phyloP scores from a whole-genome alignment of 768 basidiomycete species.

The Termitomyces sp. region DNA sequence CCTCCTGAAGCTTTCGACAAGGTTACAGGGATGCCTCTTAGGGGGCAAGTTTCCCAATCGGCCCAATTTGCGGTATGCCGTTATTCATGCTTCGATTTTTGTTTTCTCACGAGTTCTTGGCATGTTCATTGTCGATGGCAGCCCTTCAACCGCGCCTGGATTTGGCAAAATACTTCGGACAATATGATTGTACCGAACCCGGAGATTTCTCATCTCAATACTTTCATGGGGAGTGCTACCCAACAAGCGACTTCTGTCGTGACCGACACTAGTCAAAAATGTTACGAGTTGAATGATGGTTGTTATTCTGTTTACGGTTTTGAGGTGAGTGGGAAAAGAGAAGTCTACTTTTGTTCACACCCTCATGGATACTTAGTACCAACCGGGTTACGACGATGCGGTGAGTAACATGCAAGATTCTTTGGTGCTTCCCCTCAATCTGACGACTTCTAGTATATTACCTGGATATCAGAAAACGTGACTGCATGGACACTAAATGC shows the following conservation, averaged over 20 bases:
- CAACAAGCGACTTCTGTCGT: constrained; percentile 79
- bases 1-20: constrained; percentile 16
- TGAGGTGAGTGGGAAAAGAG: constrained; percentile 37
- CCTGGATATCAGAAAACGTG: constrained; percentile 68
- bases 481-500: constrained; percentile 69
- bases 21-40: constrained; percentile 40
- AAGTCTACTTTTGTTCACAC: not conserved
- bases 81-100: constrained; percentile 1
- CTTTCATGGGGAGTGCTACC: constrained; percentile 59
- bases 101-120: constrained; percentile 2
- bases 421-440: not conserved
- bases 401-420: constrained; percentile 27
- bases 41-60: constrained; percentile 74
- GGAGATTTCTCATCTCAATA: constrained; percentile 49
- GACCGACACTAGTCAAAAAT: constrained; percentile 58
- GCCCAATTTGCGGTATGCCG: constrained; percentile 68
- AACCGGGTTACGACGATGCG: constrained; percentile 53
- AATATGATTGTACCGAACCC: constrained; percentile 54
- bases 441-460: constrained; percentile 52
- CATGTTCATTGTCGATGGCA: constrained; percentile 17
- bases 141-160: constrained; percentile 71
- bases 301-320: constrained; percentile 77
- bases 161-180: constrained; percentile 54
- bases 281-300: constrained; percentile 52
- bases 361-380: constrained; percentile 24